A percentile compares a stretch with the other conserved stretches of the same genome.
Conservation (phyloP, 306 rosid genomes). For the Pueraria montana region DNA sequence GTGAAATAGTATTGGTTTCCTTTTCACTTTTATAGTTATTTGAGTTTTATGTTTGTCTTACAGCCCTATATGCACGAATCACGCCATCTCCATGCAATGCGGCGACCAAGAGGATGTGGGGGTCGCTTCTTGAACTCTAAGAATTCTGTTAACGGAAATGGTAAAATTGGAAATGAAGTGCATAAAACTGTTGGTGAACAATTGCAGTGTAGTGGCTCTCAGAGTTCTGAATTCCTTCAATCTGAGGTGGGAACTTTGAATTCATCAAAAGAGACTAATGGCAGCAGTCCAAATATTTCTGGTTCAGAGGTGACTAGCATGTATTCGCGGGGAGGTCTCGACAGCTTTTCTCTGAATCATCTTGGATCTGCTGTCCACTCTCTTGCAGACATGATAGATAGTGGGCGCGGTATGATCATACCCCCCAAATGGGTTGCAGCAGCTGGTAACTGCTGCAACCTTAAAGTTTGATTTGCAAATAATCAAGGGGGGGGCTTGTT, state of each 20-base stretch:
- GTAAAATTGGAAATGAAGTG: constrained; percentile 48
- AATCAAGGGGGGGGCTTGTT: constrained; percentile 51
- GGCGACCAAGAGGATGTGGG: constrained; percentile 93
- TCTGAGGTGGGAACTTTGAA: constrained; percentile 76
- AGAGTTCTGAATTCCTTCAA: constrained; percentile 72
- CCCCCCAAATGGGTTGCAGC: constrained; percentile 88
- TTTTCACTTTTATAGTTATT: constrained; percentile 18
- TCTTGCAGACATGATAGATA: constrained; percentile 62
- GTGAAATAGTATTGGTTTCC: constrained; percentile 8
- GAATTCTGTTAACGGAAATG: constrained; percentile 47
- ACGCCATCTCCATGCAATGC: constrained; percentile 94
- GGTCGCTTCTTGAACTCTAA: constrained; percentile 92
- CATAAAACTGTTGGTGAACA: constrained; percentile 50
- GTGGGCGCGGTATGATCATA: constrained; percentile 64
- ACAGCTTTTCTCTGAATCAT: constrained; percentile 62
- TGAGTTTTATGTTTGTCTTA: constrained; percentile 41
- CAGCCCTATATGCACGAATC: constrained; percentile 99
- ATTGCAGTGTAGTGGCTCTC: constrained; percentile 66
- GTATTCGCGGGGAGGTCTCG: constrained; percentile 64
- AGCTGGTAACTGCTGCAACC: constrained; percentile 74
- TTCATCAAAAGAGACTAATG: constrained; percentile 74
- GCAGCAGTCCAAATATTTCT: constrained; percentile 67
- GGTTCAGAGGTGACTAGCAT: constrained; percentile 87
- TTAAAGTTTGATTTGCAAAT: constrained; percentile 65
- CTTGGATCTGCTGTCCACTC: constrained; percentile 61